Conservation (phyloP, 208 protist genomes). For the Wallacemonas sp. region DNA sequence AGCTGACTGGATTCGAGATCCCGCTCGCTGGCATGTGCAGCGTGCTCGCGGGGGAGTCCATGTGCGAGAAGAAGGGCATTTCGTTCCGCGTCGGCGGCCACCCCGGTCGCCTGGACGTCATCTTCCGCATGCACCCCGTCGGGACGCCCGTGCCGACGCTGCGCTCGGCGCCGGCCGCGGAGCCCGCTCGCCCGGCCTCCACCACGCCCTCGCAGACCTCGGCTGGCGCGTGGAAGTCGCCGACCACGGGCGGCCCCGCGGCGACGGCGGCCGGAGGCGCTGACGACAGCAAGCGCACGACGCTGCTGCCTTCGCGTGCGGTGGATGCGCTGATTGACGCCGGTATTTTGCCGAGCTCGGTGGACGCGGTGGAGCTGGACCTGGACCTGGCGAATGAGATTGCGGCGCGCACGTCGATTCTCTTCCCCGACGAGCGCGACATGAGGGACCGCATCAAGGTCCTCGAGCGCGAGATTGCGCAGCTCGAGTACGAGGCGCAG, state of each 20-base stretch:
- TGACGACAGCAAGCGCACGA: conserved; percentile 24
- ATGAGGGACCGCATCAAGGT: conserved; percentile 53
- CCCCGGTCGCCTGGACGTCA: conserved; percentile 73
- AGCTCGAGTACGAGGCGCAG: conserved; percentile 85
- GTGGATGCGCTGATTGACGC: conserved; percentile 64
- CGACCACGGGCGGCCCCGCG: not conserved
- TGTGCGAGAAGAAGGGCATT: conserved; percentile 88
- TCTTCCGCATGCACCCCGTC: conserved; percentile 88
- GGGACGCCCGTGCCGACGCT: conserved; percentile 63
- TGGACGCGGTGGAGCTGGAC: conserved; percentile 75
- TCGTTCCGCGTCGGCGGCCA: conserved; percentile 78
- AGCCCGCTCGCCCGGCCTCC: conserved; percentile 8
- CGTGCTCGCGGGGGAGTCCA: conserved; percentile 76
- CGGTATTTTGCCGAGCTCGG: conserved; percentile 50
- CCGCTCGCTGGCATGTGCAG: conserved; percentile 89
- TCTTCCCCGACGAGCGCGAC: conserved; percentile 74
- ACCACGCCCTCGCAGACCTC: conserved; percentile 11
- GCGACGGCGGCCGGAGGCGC: not conserved
- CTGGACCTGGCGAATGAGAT: conserved; percentile 82
- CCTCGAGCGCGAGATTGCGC: conserved; percentile 73
- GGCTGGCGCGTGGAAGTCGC: not conserved
- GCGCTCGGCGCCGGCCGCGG: conserved; percentile 11
- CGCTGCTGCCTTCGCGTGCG: conserved; percentile 51
- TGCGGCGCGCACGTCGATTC: conserved; percentile 59
- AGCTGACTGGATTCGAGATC: conserved; percentile 86